Conservation (phyloP, 176 grass and related monocot species). For the Musa acuminata region DNA sequence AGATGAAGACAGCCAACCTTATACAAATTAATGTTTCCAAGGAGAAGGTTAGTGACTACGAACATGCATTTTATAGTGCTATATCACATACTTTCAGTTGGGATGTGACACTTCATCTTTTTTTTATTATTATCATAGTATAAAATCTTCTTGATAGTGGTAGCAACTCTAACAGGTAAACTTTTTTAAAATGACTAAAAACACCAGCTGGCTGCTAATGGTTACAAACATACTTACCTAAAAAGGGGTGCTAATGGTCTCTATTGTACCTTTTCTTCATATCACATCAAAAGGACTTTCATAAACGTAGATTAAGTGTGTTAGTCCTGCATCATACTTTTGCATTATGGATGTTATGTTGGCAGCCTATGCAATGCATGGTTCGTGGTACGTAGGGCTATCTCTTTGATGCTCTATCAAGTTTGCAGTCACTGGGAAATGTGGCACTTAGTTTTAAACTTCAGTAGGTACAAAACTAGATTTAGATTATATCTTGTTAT, state of each 20-base stretch:
- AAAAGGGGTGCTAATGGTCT: neutral
- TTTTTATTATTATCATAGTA: too few species aligned
- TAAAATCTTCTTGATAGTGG: too few species aligned
- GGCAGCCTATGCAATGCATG: too few species aligned
- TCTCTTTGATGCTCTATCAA: neutral
- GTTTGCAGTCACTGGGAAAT: neutral
- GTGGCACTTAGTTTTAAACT: neutral
- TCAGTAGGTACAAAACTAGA: neutral
- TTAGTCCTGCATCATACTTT: neutral
- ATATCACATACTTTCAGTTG: neutral
- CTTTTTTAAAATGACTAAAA: too few species aligned
- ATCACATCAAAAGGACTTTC: neutral
- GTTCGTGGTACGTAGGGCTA: too few species aligned
- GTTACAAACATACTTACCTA: neutral
- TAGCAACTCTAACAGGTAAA: too few species aligned
- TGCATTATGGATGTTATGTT: too few species aligned
- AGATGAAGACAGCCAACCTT: conserved; percentile 74
- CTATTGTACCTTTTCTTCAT: neutral
- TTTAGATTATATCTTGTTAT: too few species aligned
- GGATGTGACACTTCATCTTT: neutral
- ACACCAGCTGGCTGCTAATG: too few species aligned
- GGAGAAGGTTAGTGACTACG: conserved; percentile 54
- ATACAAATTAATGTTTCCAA: conserved; percentile 71
- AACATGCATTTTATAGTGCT: neutral
- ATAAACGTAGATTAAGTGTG: neutral